Base-by-base conservation (phyloP, 1,139 yeast genomes). In the Magnusiomyces clavatus region DNA sequence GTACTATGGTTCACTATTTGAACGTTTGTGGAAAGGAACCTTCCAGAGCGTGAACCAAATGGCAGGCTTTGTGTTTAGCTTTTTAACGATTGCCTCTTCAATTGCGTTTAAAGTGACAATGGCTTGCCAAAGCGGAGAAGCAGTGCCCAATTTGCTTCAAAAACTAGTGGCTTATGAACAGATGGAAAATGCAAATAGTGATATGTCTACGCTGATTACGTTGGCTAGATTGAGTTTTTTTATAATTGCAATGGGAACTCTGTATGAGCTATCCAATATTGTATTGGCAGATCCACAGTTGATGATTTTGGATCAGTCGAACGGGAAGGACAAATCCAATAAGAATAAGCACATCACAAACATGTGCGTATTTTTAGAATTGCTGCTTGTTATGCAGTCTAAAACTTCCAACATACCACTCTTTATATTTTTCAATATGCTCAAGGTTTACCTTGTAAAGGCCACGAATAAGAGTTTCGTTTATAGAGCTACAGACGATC, bases 301-400 rank as follows among this genome's bases (percentile, higher is more conserved):
- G 8, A 24, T 24, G 31, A 5, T 24, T 24, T 8, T 24, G 31
- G 31, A 24, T 24, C 31, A 24, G 8, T 24, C 31, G 31, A 24
- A 24, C 8, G 31, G 31, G 8, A 24, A 24, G 31, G 31, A 8
- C 31, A 24, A 24, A 24, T 24, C 31, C 31, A 24, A 24, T 24
- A 24, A 24, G 8, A 24, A 24, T 39, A 57, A 61, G 59, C 67
- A 70, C 20, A 63, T 75, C 35, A 71, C 77, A 13, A 81, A 78
- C 58, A 56, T 78, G 2, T 62, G 74, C 3, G 73, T 77, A 47
- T 58, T 80, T 2, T 49, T 77, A 1, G 77, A 83, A 1, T 60
- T 85, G 1, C 66, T 85, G 43, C 69, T 89, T 47, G 71, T 89
- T 2, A 82, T 84, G 57, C 96, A 90, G 63, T 75, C 94, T 0